Percentiles rank a stretch among this genome's conserved stretches.
Evolutionary conservation across 345 rosid species (phyloP).

Genomic region (Camelina sativa): DNA sequence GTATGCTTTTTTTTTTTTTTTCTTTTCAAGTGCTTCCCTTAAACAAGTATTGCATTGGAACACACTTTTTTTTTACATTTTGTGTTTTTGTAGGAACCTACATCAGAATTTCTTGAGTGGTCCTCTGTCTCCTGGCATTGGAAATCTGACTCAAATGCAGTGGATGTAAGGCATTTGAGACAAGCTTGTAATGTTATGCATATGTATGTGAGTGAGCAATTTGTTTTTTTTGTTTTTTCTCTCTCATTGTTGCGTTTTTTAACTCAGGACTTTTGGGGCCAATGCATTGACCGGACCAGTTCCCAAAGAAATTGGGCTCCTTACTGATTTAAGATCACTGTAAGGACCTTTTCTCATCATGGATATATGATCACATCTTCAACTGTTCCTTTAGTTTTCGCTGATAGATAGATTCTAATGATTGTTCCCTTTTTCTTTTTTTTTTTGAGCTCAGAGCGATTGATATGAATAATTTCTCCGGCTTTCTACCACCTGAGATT

Average conservation of each 20-base stretch:
- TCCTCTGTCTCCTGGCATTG: conserved; percentile 45
- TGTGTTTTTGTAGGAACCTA: conserved; percentile 26
- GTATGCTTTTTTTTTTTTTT: conserved; percentile 8
- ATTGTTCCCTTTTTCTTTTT: not conserved
- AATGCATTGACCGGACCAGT: conserved; percentile 68
- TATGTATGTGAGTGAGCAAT: not conserved
- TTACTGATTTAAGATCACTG: conserved; percentile 57
- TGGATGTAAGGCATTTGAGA: conserved; percentile 57
- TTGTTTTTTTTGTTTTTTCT: not conserved
- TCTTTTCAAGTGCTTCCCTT: not conserved
- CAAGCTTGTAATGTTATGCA: not conserved
- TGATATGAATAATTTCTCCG: conserved; percentile 45
- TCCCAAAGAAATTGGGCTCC: conserved; percentile 73
- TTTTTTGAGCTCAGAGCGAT: conserved; percentile 31
- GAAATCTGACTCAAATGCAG: conserved; percentile 54
- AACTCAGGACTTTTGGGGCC: conserved; percentile 56
- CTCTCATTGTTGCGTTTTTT: not conserved
- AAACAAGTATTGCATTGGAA: not conserved
- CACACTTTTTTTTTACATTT: not conserved
- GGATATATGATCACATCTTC: not conserved
- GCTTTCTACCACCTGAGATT: conserved; percentile 47
- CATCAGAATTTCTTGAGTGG: conserved; percentile 43
- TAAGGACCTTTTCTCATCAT: conserved; percentile 41
- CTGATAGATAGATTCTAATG: not conserved
- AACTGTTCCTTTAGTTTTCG: not conserved